A percentile compares a stretch with the other conserved stretches of the same genome.
Evolutionary conservation across 2,329 filamentous ascomycete genomes (phyloP).

Genomic region (Trichoderma breve): DNA sequence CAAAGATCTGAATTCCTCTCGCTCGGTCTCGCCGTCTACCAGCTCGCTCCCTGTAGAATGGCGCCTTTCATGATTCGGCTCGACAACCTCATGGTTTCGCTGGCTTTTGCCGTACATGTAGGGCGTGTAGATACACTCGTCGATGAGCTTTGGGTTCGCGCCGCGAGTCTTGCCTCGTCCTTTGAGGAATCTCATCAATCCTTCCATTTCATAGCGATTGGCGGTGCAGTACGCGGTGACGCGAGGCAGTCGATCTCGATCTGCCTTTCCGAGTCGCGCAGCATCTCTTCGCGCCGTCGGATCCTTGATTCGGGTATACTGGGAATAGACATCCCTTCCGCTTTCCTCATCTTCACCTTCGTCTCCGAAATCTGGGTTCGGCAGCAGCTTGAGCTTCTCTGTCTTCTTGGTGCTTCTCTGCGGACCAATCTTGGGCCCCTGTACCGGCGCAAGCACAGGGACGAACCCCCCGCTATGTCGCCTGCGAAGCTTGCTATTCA

Average conservation of each 20-base stretch:
- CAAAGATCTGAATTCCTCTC: constrained; percentile 62
- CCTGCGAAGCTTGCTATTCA: constrained; percentile 85
- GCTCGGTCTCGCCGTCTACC: constrained; percentile 38
- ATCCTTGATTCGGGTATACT: constrained; percentile 97
- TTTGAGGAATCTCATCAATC: constrained; percentile 87
- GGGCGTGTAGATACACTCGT: constrained; percentile 96
- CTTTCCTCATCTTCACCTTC: constrained; percentile 83
- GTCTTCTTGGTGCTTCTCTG: constrained; percentile 93
- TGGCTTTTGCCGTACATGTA: constrained; percentile 68
- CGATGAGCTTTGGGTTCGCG: constrained; percentile 85
- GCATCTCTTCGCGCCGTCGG: constrained; percentile 90
- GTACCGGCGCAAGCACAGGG: constrained; percentile 32
- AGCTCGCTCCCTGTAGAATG: constrained; percentile 71
- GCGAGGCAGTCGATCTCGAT: constrained; percentile 79
- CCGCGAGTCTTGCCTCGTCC: constrained; percentile 74
- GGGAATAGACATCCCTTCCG: constrained; percentile 92
- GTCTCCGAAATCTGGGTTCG: constrained; percentile 79
- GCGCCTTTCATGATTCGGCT: constrained; percentile 59
- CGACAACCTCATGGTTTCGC: constrained; percentile 27
- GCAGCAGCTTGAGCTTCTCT: constrained; percentile 95
- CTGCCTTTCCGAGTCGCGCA: constrained; percentile 87
- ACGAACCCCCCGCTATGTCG: constrained; percentile 74
- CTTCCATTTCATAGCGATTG: constrained; percentile 85
- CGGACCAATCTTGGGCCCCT: constrained; percentile 75
- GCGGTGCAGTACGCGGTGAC: constrained; percentile 98